Evolutionary conservation across 345 rosid species (phyloP), one percentile per base, ranked within the genome.

Genomic region (Pistacia vera): DNA sequence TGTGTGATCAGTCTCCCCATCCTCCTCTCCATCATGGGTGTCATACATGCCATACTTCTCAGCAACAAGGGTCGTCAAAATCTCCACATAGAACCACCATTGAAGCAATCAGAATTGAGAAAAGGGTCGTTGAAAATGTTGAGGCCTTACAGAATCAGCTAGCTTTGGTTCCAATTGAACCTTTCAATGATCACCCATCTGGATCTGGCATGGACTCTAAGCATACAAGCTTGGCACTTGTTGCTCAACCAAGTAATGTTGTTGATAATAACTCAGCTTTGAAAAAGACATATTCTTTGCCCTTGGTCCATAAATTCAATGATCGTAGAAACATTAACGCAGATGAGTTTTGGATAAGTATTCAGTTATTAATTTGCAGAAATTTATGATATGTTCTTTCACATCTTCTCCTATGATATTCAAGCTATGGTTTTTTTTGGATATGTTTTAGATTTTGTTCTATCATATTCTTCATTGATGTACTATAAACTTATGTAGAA

Each of bases 61-160:
- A 0, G 11, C 66, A 36, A 46, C 36, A 46, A 57, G 36, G 75
- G 38, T 62, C 75, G 36, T 62, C 79, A 52, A 63, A 77, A 54
- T 51, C 44, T 14, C 51, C 62, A 17, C 33, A 30, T 30, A 30
- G 33, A 30, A 30, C 33, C 2, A 22, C 22, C 8, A 7, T 25
- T 57, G 20, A n/a, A 28, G 41, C 41, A 63, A 38, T 38, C 41
- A 38, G 41, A 38, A 4, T 30, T 30, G 33, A 30, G 33, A 3
- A 30, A 30, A 30, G 33, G 2, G 41, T 38, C 41, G 56, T 11
- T 14, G 20, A 17, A 3, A 1, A 41, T 28, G 38, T 44, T 14
- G 56, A 22, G 9, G 46, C 4, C 6, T 11, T 49, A 2, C 30
- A 25, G 38, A 25, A 74, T 66, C 41, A 30, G 64, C 46, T 66